Evolutionary conservation across 371 early-diverging fungal genomes (phyloP).

Genomic region (Modicella reniformis): DNA sequence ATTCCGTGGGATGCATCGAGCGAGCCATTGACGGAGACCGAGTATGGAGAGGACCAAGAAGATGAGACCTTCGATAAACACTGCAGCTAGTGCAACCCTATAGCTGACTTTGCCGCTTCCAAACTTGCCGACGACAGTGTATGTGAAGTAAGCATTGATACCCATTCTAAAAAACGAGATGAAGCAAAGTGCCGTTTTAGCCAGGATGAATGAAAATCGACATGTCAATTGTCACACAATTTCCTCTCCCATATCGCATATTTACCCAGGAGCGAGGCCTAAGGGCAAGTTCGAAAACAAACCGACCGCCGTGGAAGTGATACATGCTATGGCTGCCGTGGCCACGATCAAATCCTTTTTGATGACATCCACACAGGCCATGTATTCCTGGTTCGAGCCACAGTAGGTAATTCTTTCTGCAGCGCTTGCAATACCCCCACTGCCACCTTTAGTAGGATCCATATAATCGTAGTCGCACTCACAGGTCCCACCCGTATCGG

Average conservation of each 20-base stretch:
- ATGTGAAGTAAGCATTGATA: constrained; percentile 82
- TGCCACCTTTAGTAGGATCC: constrained; percentile 36
- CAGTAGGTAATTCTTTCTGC: constrained; percentile 55
- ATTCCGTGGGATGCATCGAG: constrained; percentile 74
- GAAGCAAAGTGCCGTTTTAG: not conserved
- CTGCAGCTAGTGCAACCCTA: constrained; percentile 75
- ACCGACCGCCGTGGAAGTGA: constrained; percentile 76
- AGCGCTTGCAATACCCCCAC: constrained; percentile 46
- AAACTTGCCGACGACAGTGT: constrained; percentile 81
- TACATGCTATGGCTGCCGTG: constrained; percentile 73
- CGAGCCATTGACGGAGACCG: constrained; percentile 82
- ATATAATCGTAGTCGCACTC: constrained; percentile 60
- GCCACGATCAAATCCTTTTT: constrained; percentile 78
- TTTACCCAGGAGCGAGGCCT: constrained; percentile 78
- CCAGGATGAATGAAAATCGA: no score
- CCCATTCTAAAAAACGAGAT: constrained; percentile 64
- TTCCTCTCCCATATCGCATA: no score
- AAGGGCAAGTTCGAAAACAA: constrained; percentile 77
- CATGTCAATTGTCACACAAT: no score
- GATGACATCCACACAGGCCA: constrained; percentile 68
- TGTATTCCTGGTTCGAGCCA: constrained; percentile 62
- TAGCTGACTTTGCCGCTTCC: constrained; percentile 78
- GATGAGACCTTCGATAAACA: constrained; percentile 81
- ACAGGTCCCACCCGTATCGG: constrained; percentile 81
- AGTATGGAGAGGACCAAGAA: constrained; percentile 79